These are phyloP conservation scores for Stemphylium beticola DNA, from an alignment of 2,329 filamentous ascomycete genomes.

Conservation along the genomic window DNA sequence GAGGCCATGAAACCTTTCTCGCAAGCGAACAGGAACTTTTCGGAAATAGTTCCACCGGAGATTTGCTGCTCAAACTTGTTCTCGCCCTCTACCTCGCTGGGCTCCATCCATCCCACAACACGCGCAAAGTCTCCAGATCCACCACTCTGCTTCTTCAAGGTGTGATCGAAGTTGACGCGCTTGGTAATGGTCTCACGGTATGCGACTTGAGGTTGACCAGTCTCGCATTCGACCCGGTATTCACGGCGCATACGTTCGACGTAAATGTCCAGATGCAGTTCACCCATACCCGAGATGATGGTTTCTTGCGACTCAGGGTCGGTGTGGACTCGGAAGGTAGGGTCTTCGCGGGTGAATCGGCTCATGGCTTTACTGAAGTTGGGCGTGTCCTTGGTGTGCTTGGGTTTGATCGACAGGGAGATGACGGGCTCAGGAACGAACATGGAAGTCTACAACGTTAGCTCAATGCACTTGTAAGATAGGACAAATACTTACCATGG, in stretches of 20 bases:
- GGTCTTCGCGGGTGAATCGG: conserved; percentile 97
- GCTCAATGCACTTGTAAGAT: conserved; percentile 5
- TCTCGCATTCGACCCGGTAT: conserved; percentile 94
- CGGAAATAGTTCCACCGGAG: conserved; percentile 86
- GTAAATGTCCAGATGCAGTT: conserved; percentile 96
- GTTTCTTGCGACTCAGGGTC: conserved; percentile 94
- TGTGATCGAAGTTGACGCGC: conserved; percentile 84
- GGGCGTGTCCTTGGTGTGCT: conserved; percentile 86
- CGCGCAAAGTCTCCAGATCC: conserved; percentile 95
- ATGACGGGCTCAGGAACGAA: conserved; percentile 98
- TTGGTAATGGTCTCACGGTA: conserved; percentile 93
- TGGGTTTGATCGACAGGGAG: conserved; percentile 95
- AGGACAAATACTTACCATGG: conserved; percentile 65
- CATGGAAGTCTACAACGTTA: conserved; percentile 73
- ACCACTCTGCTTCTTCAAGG: conserved; percentile 93
- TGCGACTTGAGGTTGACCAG: conserved; percentile 94
- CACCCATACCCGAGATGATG: conserved; percentile 98
- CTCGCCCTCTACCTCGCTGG: conserved; percentile 71
- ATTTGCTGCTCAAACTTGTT: conserved; percentile 90
- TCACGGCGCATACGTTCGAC: conserved; percentile 95
- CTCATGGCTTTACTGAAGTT: conserved; percentile 99
- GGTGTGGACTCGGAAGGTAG: conserved; percentile 93
- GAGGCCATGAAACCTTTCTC: conserved; percentile 89
- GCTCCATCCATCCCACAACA: conserved; percentile 90
- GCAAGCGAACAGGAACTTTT: conserved; percentile 94